phyloP scores from a whole-genome alignment of 805 yeast genomes.

The Kazachstania martiniae region DNA sequence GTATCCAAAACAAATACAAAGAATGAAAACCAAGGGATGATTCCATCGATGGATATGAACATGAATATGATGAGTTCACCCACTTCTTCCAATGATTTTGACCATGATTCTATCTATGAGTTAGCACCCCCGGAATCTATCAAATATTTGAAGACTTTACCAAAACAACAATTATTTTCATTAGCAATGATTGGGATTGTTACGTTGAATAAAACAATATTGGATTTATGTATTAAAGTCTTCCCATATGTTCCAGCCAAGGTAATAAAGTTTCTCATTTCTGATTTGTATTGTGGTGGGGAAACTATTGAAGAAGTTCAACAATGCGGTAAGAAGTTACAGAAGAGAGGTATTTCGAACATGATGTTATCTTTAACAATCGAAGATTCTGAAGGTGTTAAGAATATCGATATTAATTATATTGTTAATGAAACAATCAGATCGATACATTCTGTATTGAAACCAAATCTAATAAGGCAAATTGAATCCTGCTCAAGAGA shows the following conservation, averaged over 20 bases:
- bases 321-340: conserved; percentile 55
- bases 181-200: conserved; percentile 59
- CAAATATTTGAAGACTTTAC: conserved; percentile 42
- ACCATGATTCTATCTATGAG: background rate
- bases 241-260: conserved; percentile 71
- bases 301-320: conserved; percentile 61
- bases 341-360: conserved; percentile 70
- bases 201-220: conserved; percentile 51
- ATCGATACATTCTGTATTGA: conserved; percentile 56
- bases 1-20: conserved; percentile 5
- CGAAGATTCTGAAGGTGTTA: conserved; percentile 80
- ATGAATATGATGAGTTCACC: background rate
- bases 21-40: background rate
- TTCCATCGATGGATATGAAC: background rate
- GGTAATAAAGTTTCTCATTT: conserved; percentile 60
- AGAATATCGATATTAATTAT: conserved; percentile 40
- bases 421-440: conserved; percentile 54
- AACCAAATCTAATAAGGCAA: conserved; percentile 59
- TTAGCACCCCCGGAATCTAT: conserved; percentile 12
- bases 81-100: background rate
- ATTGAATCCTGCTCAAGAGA: conserved; percentile 19
- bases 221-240: conserved; percentile 47
- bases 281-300: conserved; percentile 86
- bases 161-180: conserved; percentile 46
- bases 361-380: conserved; percentile 94